Evolutionary conservation across 202 grass and related monocot species (phyloP), one percentile per base, ranked within the genome.

Genomic region (Setaria italica): DNA sequence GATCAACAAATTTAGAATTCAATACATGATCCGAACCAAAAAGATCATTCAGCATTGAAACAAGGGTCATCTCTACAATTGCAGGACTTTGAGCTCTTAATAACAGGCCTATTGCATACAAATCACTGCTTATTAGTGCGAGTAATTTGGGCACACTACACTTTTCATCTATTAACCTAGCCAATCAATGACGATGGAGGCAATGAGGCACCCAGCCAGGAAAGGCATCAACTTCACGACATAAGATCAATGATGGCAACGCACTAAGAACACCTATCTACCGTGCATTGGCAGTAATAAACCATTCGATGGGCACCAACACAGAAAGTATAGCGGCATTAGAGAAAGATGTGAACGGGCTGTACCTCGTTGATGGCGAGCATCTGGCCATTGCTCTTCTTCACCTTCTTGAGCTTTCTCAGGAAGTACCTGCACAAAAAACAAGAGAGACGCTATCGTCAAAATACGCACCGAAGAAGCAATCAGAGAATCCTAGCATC

Each of bases 341-440:
- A 4, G 0, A 4, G 20, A 2, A 12, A 39, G 0, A 55, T 15
- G 47, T 4, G 6, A 63, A 59, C 4, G 54, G 59, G 56, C 9
- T 6, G 13, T 80, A 94, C 92, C 92, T 95, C 92, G 67, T 95
- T 95, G 88, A 92, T 90, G 60, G 92, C 92, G 37, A 95, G 84
- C 47, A 95, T 79, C 77, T 95, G 92, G 9, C 92, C 92, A 43
- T 92, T 95, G 79, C 90, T 88, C 90, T 95, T 95, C 90, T 95
- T 95, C 67, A 95, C 90, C 79, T 88, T 95, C 90, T 95, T 95
- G 29, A 95, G 88, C 92, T 95, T 95, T 55, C 92, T 92, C 35
- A 92, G 67, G 85, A 95, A 95, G 82, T 95, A 95, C 92, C 92
- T 95, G 81, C 34, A 21, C 34, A 34, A 11, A 79, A 30, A 30